phyloP scores from a whole-genome alignment of 306 rosid species.

The Nissolia schottii region DNA sequence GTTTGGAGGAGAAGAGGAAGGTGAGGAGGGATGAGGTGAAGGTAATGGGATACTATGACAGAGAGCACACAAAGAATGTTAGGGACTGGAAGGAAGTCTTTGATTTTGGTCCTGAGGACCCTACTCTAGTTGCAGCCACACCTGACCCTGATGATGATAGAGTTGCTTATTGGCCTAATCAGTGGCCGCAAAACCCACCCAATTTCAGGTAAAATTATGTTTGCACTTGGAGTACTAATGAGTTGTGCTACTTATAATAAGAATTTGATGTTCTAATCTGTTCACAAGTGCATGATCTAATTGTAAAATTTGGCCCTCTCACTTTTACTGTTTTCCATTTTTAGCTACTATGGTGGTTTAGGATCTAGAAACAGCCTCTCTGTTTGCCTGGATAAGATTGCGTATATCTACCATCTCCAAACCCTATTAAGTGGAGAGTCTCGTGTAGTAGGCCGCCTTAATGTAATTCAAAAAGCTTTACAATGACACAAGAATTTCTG shows the following conservation, averaged over 20 bases:
- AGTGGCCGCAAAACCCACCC: constrained; percentile 46
- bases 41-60: constrained; percentile 41
- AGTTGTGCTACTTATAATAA: no score
- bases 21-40: constrained; percentile 29
- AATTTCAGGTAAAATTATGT: constrained; percentile 34
- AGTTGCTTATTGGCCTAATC: constrained; percentile 32
- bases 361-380: no score
- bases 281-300: neutral
- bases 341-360: no score
- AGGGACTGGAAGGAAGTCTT: constrained; percentile 67
- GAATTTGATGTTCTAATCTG: no score
- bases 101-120: constrained; percentile 33
- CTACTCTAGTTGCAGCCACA: constrained; percentile 32
- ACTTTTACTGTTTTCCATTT: neutral
- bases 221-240: neutral
- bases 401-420: no score
- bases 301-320: neutral
- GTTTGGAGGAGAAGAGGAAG: constrained; percentile 49
- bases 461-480: no score
- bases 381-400: no score
- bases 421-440: no score
- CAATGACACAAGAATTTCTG: no score
- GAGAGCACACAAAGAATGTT: constrained; percentile 54
- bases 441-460: no score
- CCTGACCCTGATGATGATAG: constrained; percentile 21